Conservation (phyloP, 768 basidiomycete species). For the Mycena olivaceomarginata region DNA sequence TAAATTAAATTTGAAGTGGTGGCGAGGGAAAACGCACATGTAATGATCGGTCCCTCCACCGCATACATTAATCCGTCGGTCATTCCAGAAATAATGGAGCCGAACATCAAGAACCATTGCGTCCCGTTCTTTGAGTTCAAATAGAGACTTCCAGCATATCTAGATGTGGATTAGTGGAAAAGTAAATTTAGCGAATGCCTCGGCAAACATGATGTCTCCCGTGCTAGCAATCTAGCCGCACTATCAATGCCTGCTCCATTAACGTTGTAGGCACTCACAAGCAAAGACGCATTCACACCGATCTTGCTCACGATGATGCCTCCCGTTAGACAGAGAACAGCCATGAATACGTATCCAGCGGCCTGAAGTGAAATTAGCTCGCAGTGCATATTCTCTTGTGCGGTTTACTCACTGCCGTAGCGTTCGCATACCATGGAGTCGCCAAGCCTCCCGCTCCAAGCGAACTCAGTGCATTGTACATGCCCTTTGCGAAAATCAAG, state of each 20-base stretch:
- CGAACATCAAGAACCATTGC: constrained; percentile 59
- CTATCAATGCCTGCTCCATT: background rate
- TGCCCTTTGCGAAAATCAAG: constrained; percentile 44
- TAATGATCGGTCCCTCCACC: constrained; percentile 58
- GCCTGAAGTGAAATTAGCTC: constrained; percentile 24
- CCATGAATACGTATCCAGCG: constrained; percentile 58
- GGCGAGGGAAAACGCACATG: constrained; percentile 40
- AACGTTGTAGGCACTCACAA: constrained; percentile 40
- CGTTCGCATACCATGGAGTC: constrained; percentile 57
- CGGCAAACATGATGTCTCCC: constrained; percentile 55
- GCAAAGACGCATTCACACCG: constrained; percentile 51
- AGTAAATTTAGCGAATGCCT: background rate
- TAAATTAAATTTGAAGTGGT: background rate
- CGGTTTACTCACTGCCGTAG: constrained; percentile 44
- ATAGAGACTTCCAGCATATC: constrained; percentile 57
- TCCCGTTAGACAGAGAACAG: constrained; percentile 53
- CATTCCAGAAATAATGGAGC: constrained; percentile 54
- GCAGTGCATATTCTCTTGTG: background rate
- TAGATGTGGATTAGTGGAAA: constrained; percentile 28
- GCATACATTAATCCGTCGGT: constrained; percentile 58
- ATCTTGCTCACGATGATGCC: constrained; percentile 58
- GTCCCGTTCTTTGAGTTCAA: constrained; percentile 58
- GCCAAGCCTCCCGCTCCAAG: constrained; percentile 57
- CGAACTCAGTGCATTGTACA: constrained; percentile 57
- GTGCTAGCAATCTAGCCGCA: constrained; percentile 52